phyloP scores from a whole-genome alignment of 1,284 basidiomycete species.

The Ganoderma multipileum region DNA sequence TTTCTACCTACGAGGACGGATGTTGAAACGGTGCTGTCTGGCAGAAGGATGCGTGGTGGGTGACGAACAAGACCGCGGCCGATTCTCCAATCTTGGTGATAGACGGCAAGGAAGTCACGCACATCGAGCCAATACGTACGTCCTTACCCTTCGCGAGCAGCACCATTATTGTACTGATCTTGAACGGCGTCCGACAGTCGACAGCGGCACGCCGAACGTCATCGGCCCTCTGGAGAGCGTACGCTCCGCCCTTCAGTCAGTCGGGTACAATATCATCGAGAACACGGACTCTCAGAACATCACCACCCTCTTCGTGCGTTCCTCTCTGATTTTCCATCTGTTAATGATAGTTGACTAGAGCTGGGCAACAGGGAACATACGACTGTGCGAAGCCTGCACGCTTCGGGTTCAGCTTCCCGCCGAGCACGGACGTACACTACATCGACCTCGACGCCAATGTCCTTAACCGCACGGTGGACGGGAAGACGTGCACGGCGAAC shows the following conservation, averaged over 20 bases:
- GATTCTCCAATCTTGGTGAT: conserved; percentile 18
- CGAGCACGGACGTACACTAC: conserved; percentile 26
- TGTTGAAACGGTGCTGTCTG: background rate
- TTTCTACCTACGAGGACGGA: too few species aligned
- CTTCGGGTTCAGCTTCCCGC: conserved; percentile 30
- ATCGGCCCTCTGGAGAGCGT: conserved; percentile 20
- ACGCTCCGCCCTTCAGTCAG: conserved; percentile 8
- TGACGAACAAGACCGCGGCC: conserved; percentile 17
- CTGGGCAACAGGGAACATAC: conserved; percentile 24
- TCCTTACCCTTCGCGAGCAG: background rate
- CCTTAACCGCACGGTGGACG: conserved; percentile 30
- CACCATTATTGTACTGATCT: background rate
- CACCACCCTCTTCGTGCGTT: conserved; percentile 21
- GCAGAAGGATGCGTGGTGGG: conserved; percentile 21
- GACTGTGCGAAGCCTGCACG: conserved; percentile 26
- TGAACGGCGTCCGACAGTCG: conserved; percentile 10
- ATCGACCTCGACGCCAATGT: conserved; percentile 26
- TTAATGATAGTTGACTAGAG: background rate
- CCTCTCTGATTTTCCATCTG: too few species aligned
- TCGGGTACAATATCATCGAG: conserved; percentile 24
- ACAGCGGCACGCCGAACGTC: conserved; percentile 27
- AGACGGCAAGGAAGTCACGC: conserved; percentile 18
- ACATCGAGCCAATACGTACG: conserved; percentile 17
- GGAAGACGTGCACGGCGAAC: conserved; percentile 27
- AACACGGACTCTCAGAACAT: conserved; percentile 16